Evolutionary conservation across 768 basidiomycete genomes (phyloP).

Genomic region (Calocybe indica): DNA sequence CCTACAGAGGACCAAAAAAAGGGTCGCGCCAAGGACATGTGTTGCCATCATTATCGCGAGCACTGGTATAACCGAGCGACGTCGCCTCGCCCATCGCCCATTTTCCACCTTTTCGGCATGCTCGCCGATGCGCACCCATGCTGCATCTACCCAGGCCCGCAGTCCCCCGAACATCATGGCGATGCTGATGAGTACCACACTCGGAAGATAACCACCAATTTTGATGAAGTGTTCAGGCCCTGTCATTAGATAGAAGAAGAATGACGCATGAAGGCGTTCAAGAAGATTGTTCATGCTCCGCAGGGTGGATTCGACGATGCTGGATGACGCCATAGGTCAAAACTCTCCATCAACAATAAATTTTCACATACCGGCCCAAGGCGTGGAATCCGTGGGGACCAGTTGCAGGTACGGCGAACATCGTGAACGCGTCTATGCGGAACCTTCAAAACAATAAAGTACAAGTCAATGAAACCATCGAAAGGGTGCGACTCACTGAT

Average conservation of each 20-base stretch:
- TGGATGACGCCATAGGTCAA: conserved; percentile 21
- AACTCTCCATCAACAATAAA: neutral
- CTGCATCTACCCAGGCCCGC: conserved; percentile 61
- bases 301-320: conserved; percentile 81
- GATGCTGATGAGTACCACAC: conserved; percentile 76
- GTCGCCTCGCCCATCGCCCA: conserved; percentile 37
- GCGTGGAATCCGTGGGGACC: conserved; percentile 97
- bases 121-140: conserved; percentile 32
- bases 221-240: conserved; percentile 66
- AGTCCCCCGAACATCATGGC: conserved; percentile 86
- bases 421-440: conserved; percentile 89
- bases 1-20: conserved; percentile 45
- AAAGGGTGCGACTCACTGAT: conserved; percentile 49
- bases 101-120: neutral
- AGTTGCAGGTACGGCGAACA: conserved; percentile 80
- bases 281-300: conserved; percentile 91
- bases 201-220: conserved; percentile 88
- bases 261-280: conserved; percentile 94
- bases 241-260: conserved; percentile 90
- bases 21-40: conserved; percentile 45
- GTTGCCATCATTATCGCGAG: conserved; percentile 50
- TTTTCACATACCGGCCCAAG: conserved; percentile 65
- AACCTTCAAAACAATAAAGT: conserved; percentile 46
- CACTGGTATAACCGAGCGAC: conserved; percentile 48
- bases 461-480: neutral